A percentile compares a stretch with the other conserved stretches of the same genome.
These are phyloP conservation scores for Syncephalastrum racemosum DNA, from an alignment of 371 early-diverging fungal species.

Conservation along the genomic window DNA sequence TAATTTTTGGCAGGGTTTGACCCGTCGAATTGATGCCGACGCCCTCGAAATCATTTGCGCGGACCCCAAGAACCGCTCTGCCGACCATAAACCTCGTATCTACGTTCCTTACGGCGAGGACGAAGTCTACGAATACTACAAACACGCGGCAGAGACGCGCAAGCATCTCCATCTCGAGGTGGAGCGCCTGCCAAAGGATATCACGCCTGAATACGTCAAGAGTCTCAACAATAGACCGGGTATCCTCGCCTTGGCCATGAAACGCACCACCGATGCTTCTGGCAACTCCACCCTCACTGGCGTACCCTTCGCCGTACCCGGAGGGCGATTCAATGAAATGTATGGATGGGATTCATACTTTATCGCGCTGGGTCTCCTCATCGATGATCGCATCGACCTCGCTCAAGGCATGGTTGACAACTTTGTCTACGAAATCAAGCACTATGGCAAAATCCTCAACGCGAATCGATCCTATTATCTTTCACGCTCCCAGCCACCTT, in stretches of 20 bases:
- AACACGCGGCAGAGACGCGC: slow-evolving; percentile 59
- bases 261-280: slow-evolving; percentile 47
- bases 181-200: slow-evolving; percentile 78
- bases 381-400: slow-evolving; percentile 81
- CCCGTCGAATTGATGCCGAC: slow-evolving; percentile 90
- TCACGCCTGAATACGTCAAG: slow-evolving; percentile 90
- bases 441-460: slow-evolving; percentile 97
- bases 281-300: slow-evolving; percentile 64
- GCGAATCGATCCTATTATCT: slow-evolving; percentile 97
- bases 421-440: slow-evolving; percentile 92
- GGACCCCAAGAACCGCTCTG: slow-evolving; percentile 90
- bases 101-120: slow-evolving; percentile 87
- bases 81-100: slow-evolving; percentile 81
- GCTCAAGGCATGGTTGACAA: slow-evolving; percentile 96
- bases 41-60: slow-evolving; percentile 87
- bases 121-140: slow-evolving; percentile 80
- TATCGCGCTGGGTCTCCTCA: slow-evolving; percentile 85
- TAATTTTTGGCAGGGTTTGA: slow-evolving; percentile 94
- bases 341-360: slow-evolving; percentile 99
- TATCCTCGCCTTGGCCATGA: slow-evolving; percentile 83
- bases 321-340: slow-evolving; percentile 98
- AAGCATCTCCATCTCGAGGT: slow-evolving; percentile 81
- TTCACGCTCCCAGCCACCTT: slow-evolving; percentile 96
- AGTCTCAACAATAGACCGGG: slow-evolving; percentile 89
- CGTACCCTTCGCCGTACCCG: slow-evolving; percentile 95